Conservation (phyloP, 2,329 filamentous ascomycete genomes). For the Helotiales sp. region DNA sequence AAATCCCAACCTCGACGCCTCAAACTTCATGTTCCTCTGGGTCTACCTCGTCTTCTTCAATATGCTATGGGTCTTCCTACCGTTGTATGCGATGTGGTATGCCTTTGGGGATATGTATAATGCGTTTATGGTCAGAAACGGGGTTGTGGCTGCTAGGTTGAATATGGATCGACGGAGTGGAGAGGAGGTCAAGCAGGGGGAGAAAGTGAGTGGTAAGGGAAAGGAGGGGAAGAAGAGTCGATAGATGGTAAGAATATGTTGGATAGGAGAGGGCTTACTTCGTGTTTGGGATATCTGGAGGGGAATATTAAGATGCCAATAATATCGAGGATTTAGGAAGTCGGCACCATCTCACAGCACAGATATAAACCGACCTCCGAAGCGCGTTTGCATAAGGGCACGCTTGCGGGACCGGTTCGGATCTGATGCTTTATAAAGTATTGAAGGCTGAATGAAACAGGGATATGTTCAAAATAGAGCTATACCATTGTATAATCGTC, state of each 20-base stretch:
- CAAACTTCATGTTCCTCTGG: constrained; percentile 64
- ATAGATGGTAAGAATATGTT: background rate
- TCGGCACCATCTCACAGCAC: too few species aligned
- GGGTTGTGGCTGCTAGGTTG: constrained; percentile 26
- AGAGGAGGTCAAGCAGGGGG: too few species aligned
- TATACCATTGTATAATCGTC: too few species aligned
- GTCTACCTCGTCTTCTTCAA: constrained; percentile 71
- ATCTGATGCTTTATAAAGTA: too few species aligned
- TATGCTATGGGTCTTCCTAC: constrained; percentile 65
- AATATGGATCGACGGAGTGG: constrained; percentile 31
- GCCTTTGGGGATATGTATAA: constrained; percentile 54
- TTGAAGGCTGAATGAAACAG: too few species aligned
- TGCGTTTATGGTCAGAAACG: constrained; percentile 47
- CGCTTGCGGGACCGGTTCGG: too few species aligned
- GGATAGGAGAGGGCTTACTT: background rate
- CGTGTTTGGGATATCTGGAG: too few species aligned
- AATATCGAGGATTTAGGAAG: too few species aligned
- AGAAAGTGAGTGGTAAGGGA: background rate
- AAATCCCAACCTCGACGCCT: constrained; percentile 61
- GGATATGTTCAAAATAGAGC: too few species aligned
- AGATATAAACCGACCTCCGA: too few species aligned
- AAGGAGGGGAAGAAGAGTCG: background rate
- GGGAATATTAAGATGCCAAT: too few species aligned
- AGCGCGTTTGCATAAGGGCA: too few species aligned
- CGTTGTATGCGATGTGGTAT: constrained; percentile 58